Base-by-base conservation (phyloP, 2,329 filamentous ascomycete species). In the Biscogniauxia marginata region DNA sequence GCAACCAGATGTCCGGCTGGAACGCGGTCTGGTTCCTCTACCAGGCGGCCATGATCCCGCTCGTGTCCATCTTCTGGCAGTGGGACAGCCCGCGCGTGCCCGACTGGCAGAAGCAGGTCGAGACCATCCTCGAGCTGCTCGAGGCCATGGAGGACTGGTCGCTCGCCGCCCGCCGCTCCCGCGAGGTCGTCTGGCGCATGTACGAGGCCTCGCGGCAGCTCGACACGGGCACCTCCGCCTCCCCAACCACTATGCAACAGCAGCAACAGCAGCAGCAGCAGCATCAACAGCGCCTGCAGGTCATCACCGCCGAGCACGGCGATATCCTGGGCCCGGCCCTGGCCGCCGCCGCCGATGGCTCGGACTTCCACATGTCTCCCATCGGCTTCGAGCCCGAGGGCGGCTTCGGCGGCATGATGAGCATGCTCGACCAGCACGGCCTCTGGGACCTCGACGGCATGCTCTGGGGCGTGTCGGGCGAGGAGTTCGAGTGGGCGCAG, bases 11-110 rank as follows among this genome's bases (percentile, higher is more conserved):
- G 75, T 85, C 84, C 0, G 89, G 89, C 7, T 93, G 89, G 89
- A 90, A 91, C 69, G 89, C 87, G 0, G 88, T 90, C 2, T 92
- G 89, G 88, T 88, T 91, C 72, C 81, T 90, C 57, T 93, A 91
- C 73, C 89, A 93, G 70, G 88, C 89, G 0, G 85, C 84, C 60
- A 90, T 93, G 86, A 85, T 93, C 7, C 89, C 89, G 0, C 80
- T 93, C 1, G 82, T 93, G 9, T 88, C 84, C 20, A 77, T 93
- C 11, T 91, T 91, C 70, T 88, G 84, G 77, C 86, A 91, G 68
- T 78, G 75, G 72, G 74, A 77, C 56, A 78, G 73, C 65, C 75
- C 78, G 8, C 74, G 74, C 30, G 76, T 80, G 19, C 67, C 74
- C 11, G 76, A 80, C 60, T 85, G 82, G 79, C 79, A 80, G 62